Evolutionary conservation across 768 basidiomycete genomes (phyloP).

Genomic region (Phylloporus scabripes): DNA sequence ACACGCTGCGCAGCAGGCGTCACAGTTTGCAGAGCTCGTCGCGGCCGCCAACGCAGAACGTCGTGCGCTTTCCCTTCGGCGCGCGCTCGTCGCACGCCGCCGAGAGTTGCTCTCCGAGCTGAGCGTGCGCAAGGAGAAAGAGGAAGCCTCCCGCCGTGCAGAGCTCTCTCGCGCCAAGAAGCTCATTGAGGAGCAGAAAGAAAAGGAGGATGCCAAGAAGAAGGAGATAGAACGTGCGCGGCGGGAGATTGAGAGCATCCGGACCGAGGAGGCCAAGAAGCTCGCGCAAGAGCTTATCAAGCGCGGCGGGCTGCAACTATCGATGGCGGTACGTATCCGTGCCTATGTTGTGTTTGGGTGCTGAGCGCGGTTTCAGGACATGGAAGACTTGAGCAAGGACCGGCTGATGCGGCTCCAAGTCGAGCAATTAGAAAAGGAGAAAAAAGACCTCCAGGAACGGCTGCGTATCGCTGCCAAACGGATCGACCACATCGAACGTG

Average conservation of each 20-base stretch:
- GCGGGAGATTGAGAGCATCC: conserved; percentile 57
- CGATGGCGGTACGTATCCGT: conserved; percentile 57
- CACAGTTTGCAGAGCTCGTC: conserved; percentile 56
- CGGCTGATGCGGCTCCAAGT: conserved; percentile 87
- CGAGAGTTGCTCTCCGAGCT: conserved; percentile 68
- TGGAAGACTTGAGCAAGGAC: conserved; percentile 81
- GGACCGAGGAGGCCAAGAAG: conserved; percentile 74
- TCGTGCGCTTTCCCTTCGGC: conserved; percentile 66
- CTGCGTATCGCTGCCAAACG: conserved; percentile 82
- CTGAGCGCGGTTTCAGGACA: conserved; percentile 43
- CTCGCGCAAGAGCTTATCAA: conserved; percentile 79
- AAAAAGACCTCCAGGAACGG: conserved; percentile 76
- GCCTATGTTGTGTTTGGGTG: background rate
- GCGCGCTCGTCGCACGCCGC: conserved; percentile 80
- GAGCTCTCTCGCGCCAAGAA: conserved; percentile 61
- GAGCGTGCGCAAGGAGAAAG: conserved; percentile 65
- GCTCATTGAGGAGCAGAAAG: conserved; percentile 59
- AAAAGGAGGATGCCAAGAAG: conserved; percentile 53
- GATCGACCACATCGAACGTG: conserved; percentile 92
- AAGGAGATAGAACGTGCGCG: conserved; percentile 77
- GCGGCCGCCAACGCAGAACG: conserved; percentile 66
- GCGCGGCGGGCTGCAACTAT: conserved; percentile 67
- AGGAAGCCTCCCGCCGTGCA: conserved; percentile 74
- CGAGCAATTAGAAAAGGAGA: conserved; percentile 95
- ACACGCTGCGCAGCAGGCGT: conserved; percentile 41